Percentiles rank a stretch among this genome's conserved stretches.
Conservation (phyloP, 2,329 filamentous ascomycete species). For the Clarireedia hainanense region DNA sequence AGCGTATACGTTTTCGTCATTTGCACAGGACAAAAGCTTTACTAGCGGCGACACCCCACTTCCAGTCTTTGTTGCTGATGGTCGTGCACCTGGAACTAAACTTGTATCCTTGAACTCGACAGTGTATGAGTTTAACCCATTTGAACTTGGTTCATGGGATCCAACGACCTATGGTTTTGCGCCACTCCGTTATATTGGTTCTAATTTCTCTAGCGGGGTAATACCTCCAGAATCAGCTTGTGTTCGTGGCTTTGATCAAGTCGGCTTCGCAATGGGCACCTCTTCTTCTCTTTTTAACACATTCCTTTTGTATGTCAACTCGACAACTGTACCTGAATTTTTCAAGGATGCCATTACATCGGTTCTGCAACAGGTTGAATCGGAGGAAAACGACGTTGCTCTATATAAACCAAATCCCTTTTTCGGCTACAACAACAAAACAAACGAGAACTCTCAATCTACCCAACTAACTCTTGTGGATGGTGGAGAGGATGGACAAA, state of each 20-base stretch:
- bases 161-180: conserved; percentile 64
- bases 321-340: conserved; percentile 28
- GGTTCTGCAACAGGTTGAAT: too few relatives aligned
- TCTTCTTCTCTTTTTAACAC: conserved; percentile 80
- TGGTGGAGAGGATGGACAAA: conserved; percentile 69
- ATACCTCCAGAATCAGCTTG: conserved; percentile 52
- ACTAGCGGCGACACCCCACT: conserved; percentile 55
- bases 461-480: conserved; percentile 63
- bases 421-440: conserved; percentile 46
- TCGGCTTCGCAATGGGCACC: conserved; percentile 78
- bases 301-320: conserved; percentile 71
- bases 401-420: too few relatives aligned
- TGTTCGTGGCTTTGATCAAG: conserved; percentile 73
- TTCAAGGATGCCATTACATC: too few relatives aligned
- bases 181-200: conserved; percentile 63
- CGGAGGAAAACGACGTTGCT: too few relatives aligned
- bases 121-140: conserved; percentile 70
- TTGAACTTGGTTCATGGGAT: conserved; percentile 71
- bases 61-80: conserved; percentile 65
- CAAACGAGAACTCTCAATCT: conserved; percentile 47
- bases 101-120: conserved; percentile 63
- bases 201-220: conserved; percentile 57
- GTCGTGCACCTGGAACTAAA: conserved; percentile 52
- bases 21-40: conserved; percentile 57
- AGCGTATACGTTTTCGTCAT: conserved; percentile 77